Base-by-base conservation (phyloP, 202 grass and related monocot genomes). In the Zoysia matrella region DNA sequence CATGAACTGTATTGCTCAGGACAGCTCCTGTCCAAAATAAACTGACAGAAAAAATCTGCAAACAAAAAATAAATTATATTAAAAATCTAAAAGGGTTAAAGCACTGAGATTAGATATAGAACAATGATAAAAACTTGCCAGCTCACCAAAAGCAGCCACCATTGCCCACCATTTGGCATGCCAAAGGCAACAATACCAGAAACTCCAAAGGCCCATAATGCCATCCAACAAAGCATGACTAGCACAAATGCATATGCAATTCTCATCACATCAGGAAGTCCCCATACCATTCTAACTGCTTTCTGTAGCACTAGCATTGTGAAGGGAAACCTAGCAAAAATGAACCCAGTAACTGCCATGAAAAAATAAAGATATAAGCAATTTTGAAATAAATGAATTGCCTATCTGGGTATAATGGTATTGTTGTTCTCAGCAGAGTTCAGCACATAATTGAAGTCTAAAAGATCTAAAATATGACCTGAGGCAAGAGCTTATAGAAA, bases 131-230 rank as follows among this genome's bases (percentile, higher is more conserved):
- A 80, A 91, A 93, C 89, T 93, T 93, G 92, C 92, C 90, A 79
- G 71, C 95, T 98, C 92, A 98, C 95, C 95, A 98, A 88, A 95
- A 98, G 85, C 75, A 95, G 92, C 95, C 95, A 98, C 95, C 95
- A 98, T 81, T 94, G 95, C 44, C 85, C 92, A 70, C 88, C 76
- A 78, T 90, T 90, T 78, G 94, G 90, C 45, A 95, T 91, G 69
- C 75, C 75, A 73, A 91, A 92, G 63, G 95, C 92, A 75, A 98
- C 85, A 58, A 95, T 88, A 60, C 90, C 95, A 51, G 95, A 90
- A 69, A 98, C 50, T 72, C 92, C 95, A 52, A 98, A 98, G 11
- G 95, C 93, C 95, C 92, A 98, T 84, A 98, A 85, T 80, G 86
- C 74, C 82, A 98, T 92, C 95, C 95, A 98, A 77, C 84, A 93